These are phyloP conservation scores for Aristolochia californica DNA, from an alignment of 164 flowering plant species.

Conservation along the genomic window DNA sequence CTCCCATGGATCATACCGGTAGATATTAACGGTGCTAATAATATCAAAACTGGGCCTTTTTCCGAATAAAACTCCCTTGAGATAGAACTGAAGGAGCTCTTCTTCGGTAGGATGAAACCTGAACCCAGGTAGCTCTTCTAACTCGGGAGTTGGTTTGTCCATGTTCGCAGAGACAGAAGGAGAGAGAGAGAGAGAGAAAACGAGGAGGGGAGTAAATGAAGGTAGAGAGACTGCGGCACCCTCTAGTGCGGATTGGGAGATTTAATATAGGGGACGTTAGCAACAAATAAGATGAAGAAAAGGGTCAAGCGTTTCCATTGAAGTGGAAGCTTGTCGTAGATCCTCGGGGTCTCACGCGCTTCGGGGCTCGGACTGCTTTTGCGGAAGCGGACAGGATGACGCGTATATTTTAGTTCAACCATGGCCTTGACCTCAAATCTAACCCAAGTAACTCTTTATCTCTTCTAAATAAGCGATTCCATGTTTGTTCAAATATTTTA, in stretches of 20 bases:
- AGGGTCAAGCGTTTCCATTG: not conserved
- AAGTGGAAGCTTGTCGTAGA: not conserved
- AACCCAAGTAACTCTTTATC: too few species aligned
- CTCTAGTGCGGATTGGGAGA: not conserved
- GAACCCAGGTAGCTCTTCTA: conserved; percentile 67
- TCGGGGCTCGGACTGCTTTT: not conserved
- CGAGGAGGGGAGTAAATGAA: not conserved
- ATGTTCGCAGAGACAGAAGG: not conserved
- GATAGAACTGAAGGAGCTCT: conserved; percentile 79
- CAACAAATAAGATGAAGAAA: not conserved
- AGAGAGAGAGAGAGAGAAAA: not conserved
- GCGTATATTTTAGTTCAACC: too few species aligned
- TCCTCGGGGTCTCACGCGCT: not conserved
- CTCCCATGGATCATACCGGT: conserved; percentile 67
- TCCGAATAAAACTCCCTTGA: conserved; percentile 40
- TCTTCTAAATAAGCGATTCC: too few species aligned
- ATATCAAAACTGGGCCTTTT: conserved; percentile 34
- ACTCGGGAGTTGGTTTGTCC: conserved; percentile 11
- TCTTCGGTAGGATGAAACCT: conserved; percentile 94
- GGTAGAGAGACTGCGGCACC: not conserved
- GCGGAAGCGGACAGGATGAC: not conserved
- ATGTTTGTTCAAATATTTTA: too few species aligned
- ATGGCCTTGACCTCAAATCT: too few species aligned
- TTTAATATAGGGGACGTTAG: not conserved
- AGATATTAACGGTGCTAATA: conserved; percentile 69